Evolutionary conservation across 2,329 filamentous ascomycete genomes (phyloP).

Genomic region (Pochonia chlamydosporia): DNA sequence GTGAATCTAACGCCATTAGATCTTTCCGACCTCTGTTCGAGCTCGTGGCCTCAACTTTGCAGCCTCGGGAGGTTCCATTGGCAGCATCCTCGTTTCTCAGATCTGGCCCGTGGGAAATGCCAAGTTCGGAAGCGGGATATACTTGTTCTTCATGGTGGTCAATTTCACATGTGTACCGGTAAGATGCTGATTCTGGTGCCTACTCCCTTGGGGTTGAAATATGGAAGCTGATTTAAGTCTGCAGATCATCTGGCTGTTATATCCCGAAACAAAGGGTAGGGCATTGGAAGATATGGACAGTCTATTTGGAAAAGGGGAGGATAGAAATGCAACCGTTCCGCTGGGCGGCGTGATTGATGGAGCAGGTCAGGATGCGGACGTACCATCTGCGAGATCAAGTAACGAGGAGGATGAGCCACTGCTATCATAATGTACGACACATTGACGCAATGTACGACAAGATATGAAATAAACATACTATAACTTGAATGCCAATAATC

Average conservation of each 20-base stretch:
- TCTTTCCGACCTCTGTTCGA: conserved; percentile 52
- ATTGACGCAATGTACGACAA: background rate
- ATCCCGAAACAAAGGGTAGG: conserved; percentile 38
- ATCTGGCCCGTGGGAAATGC: conserved; percentile 50
- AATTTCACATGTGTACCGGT: conserved; percentile 10
- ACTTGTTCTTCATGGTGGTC: conserved; percentile 49
- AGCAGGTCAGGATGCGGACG: background rate
- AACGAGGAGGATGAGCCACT: conserved; percentile 8
- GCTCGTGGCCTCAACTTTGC: conserved; percentile 51
- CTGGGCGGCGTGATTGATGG: background rate
- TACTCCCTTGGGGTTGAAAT: background rate
- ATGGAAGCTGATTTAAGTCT: background rate
- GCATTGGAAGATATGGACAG: conserved; percentile 39
- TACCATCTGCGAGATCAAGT: background rate
- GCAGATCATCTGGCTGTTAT: conserved; percentile 34
- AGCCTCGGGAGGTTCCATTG: conserved; percentile 48
- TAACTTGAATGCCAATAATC: background rate
- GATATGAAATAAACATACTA: background rate
- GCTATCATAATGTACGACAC: background rate
- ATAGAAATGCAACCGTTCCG: background rate
- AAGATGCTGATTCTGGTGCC: background rate
- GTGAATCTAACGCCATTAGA: too few species aligned
- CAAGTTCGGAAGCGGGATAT: conserved; percentile 43
- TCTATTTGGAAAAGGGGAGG: conserved; percentile 26
- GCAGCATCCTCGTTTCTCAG: conserved; percentile 47